phyloP scores from a whole-genome alignment of 257 asterid species.

The Lantana camara region DNA sequence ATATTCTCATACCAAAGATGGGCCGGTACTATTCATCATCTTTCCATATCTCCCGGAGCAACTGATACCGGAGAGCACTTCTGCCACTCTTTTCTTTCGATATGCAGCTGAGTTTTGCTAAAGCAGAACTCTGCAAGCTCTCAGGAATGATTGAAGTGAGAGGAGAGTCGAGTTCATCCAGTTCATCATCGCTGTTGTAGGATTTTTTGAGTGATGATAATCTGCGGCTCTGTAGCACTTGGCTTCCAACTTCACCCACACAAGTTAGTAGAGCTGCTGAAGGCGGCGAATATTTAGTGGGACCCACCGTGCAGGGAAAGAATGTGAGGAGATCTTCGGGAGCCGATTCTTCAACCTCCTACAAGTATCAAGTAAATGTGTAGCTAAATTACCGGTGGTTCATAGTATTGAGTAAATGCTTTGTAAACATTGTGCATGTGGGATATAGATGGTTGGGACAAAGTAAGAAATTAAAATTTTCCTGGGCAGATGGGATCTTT shows the following conservation, averaged over 20 bases:
- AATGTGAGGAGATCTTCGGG: conserved; percentile 43
- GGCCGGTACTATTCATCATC: conserved; percentile 29
- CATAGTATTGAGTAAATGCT: too few relatives aligned
- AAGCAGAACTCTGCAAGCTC: conserved; percentile 51
- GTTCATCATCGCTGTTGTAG: conserved; percentile 85
- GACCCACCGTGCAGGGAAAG: conserved; percentile 63
- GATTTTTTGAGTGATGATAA: conserved; percentile 72
- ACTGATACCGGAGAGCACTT: conserved; percentile 61
- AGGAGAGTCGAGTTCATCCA: conserved; percentile 84
- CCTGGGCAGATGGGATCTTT: too few relatives aligned
- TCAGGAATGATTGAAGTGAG: conserved; percentile 64
- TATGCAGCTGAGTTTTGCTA: conserved; percentile 47
- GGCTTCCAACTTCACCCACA: conserved; percentile 71
- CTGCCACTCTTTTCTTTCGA: conserved; percentile 58
- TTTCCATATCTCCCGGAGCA: conserved; percentile 68
- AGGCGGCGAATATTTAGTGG: conserved; percentile 70
- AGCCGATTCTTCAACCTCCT: conserved; percentile 50
- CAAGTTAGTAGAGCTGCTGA: conserved; percentile 57
- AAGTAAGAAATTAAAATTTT: too few relatives aligned
- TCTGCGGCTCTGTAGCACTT: conserved; percentile 48
- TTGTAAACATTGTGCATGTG: too few relatives aligned
- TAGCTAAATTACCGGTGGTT: conserved; percentile 13
- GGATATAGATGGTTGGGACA: too few relatives aligned
- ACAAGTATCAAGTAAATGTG: conserved; percentile 17
- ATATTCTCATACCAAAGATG: not conserved